Evolutionary conservation across 2,329 filamentous ascomycete genomes (phyloP), one percentile per base, ranked within the genome.

Genomic region (Hypoxylon sp.): DNA sequence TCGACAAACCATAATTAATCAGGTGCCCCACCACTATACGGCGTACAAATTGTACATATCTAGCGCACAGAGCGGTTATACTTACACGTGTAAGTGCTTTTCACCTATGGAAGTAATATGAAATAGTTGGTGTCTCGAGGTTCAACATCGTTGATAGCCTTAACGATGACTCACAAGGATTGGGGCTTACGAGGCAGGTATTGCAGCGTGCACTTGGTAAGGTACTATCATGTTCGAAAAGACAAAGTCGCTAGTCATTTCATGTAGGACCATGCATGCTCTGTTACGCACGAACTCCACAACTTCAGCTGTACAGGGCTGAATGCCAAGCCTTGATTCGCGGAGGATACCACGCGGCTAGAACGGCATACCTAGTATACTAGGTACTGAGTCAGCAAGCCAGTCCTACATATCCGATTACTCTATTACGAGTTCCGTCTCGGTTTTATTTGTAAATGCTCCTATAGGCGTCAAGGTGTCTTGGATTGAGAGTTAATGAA

Each of bases 271-370:
- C 26, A 31, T 60, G 46, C 58, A 11, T 22, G 17, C n/a, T 19
- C 22, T 31, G 35, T 62, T 52, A 54, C 37, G 42, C 44, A 17
- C 29, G 39, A 48, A 26, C 57, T 63, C 66, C 63, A 59, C 59
- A 51, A 48, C 66, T 66, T 64, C 37, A 46, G 64, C 19, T 65
- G 24, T 24, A 53, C 64, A 67, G 60, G 55, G 64, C 52, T 64
- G 60, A 63, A 47, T 55, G 62, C 54, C 57, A 58, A 59, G 39
- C 14, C 46, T 47, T 60, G 46, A 46, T 58, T 31, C 44, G 46
- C 39, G n/a, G 31, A 46, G 35, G 35, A 29, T 33, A 26, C 39
- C 35, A 48, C 59, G 58, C 68, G 68, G 68, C 48, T 70, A 70
- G 22, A 37, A 68, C 68, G 68, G 68, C 68, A 67, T 42, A 22